Base-by-base conservation (phyloP, 345 rosid species). In the Moricandia moricandioides region DNA sequence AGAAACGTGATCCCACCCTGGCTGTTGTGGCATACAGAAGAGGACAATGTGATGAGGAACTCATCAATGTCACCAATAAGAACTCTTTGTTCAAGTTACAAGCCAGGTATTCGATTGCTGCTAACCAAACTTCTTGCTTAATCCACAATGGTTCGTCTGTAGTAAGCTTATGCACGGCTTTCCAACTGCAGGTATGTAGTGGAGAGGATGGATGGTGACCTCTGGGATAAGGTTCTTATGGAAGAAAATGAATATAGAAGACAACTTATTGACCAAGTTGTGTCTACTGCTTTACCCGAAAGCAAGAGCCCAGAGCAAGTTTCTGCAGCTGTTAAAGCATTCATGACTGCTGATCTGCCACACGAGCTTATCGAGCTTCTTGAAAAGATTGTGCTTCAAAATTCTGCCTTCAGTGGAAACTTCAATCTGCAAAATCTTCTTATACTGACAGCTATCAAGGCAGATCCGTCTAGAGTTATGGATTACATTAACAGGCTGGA, bases 391-490 rank as follows among this genome's bases (percentile, higher is more conserved):
- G 97, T 96, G 76, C 96, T 96, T 77, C 97, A 96, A 83, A 96
- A 96, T 75, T 92, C 98, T 83, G 96, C 98, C 59, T 96, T 96
- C 85, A 96, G 99, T 86, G 99, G 98, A 51, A 96, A 96, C 86
- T 92, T 92, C 75, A 96, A 96, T 84, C 85, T 96, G 77, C 99
- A 96, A 57, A 96, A 92, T 85, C 88, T 96, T 51, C 99, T 96
- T 68, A 91, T 96, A 75, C 82, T 92, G 82, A 96, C 98, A 16
- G 97, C 98, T 29, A 92, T 96, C 58, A 92, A 96, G 83, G 98
- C 99, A 35, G 98, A 96, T 79, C 94, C 99, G 40, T 89, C 98
- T 55, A 87, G 98, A 81, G 98, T 91, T 47, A 92, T 96, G 99
- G 99, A 92, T 80, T 96, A 96, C 75, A 83, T 96, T 59, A 92